phyloP scores from a whole-genome alignment of 441 rosid genomes.

The Melastoma candidum region DNA sequence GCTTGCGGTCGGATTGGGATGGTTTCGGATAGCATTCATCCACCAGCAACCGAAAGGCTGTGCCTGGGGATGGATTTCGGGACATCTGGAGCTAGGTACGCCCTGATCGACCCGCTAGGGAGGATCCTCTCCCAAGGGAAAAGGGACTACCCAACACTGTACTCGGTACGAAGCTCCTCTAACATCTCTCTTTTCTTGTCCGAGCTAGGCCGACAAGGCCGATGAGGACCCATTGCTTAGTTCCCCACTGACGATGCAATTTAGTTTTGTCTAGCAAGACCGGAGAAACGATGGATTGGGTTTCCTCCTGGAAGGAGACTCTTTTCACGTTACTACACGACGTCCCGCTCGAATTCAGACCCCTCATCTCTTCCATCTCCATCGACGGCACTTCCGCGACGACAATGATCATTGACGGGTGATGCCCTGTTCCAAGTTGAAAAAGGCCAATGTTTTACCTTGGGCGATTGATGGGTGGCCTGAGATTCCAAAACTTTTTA shows the following conservation, averaged over 20 bases:
- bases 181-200: too few relatives aligned
- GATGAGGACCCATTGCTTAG: too few relatives aligned
- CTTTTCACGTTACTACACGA: slow-evolving; percentile 60
- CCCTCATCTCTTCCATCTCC: slow-evolving; percentile 56
- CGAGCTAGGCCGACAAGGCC: too few relatives aligned
- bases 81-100: slow-evolving; percentile 83
- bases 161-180: slow-evolving; percentile 27
- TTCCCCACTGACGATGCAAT: too few relatives aligned
- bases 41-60: slow-evolving; percentile 30
- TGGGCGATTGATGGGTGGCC: background rate
- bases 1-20: slow-evolving; percentile 11
- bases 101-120: slow-evolving; percentile 64
- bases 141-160: slow-evolving; percentile 44
- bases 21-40: slow-evolving; percentile 9
- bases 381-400: slow-evolving; percentile 94
- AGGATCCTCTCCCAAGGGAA: slow-evolving; percentile 48
- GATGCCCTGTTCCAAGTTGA: background rate
- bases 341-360: slow-evolving; percentile 49
- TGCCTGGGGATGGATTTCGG: slow-evolving; percentile 94
- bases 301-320: slow-evolving; percentile 58
- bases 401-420: slow-evolving; percentile 75
- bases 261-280: slow-evolving; percentile 67
- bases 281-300: slow-evolving; percentile 66
- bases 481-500: slow-evolving; percentile 9
- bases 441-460: background rate